These are phyloP conservation scores for Tolypocladium cylindrosporum DNA, from an alignment of 2,329 filamentous ascomycete species.

Conservation along the genomic window DNA sequence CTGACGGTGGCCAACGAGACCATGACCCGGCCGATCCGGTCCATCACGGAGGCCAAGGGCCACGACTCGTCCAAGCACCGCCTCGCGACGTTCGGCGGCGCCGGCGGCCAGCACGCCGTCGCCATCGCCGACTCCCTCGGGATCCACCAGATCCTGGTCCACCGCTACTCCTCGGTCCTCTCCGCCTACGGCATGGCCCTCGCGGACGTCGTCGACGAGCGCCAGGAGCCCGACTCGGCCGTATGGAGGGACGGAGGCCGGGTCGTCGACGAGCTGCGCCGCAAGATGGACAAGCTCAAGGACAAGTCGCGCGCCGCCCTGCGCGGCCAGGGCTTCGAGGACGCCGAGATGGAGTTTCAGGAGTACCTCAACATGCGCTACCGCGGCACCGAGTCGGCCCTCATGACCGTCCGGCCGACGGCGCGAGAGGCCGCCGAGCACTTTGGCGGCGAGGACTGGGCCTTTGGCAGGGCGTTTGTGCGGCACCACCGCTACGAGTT, in stretches of 20 bases:
- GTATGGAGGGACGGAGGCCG: constrained; percentile 50
- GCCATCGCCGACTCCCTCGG: constrained; percentile 31
- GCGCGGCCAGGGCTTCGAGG: constrained; percentile 67
- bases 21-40: constrained; percentile 25
- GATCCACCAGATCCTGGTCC: constrained; percentile 31
- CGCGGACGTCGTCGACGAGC: constrained; percentile 33
- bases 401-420: constrained; percentile 76
- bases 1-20: constrained; percentile 24
- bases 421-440: constrained; percentile 48
- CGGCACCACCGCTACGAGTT: constrained; percentile 73
- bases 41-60: constrained; percentile 24
- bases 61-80: constrained; percentile 24
- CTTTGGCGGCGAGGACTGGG: constrained; percentile 61
- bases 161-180: constrained; percentile 33
- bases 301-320: constrained; percentile 60
- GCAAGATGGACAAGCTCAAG: constrained; percentile 71
- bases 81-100: constrained; percentile 26
- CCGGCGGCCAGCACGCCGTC: constrained; percentile 33
- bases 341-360: constrained; percentile 32
- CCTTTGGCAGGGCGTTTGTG: constrained; percentile 75
- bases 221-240: constrained; percentile 37
- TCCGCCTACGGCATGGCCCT: constrained; percentile 37
- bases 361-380: constrained; percentile 75
- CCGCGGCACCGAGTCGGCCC: constrained; percentile 77
- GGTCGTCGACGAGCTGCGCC: constrained; percentile 51